Evolutionary conservation across 1,284 basidiomycete species (phyloP), one percentile per base, ranked within the genome.

Genomic region (Phellinidium pouzarii): DNA sequence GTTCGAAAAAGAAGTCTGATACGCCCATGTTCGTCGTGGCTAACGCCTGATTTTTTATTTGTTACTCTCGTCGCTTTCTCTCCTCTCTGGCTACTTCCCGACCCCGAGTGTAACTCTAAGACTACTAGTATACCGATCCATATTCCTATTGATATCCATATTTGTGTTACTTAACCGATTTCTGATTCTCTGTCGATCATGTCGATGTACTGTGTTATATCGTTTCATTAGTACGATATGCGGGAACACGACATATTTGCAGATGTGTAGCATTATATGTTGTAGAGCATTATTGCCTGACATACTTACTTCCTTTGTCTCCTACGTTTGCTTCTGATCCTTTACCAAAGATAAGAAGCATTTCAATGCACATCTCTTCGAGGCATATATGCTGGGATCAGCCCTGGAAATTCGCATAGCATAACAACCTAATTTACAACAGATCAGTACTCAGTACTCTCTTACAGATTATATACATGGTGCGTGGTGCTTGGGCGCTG

Each of bases 181-280:
- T 44, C 25, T 51, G 17, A 4, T 40, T 53, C 9, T 42, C 36
- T 22, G 23, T 41, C 36, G 29, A 8, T 38, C 27, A 34, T 29
- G 43, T 44, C 22, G 43, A 25, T 25, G 20, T 20, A 44, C 25
- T 40, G 19, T 17, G 19, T n/a, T 17, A 7, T 31, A 6, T 6
- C 29, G 29, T 31, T 31, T n/a, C 14, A 34, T 8, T 14, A 34
- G 14, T 34, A 14, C 31, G 19, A 20, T n/a, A 40, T 40, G 5
- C 14, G 19, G 37, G n/a, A 17, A 40, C 37, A 17, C 2, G 19
- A 17, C 19, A 19, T 40, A n/a, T 40, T 26, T 12, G 29, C 34
- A 29, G 44, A 46, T 46, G 44, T 46, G 44, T 42, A 49, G 23
- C 48, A 38, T 49, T 49, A 49, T 49, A 49, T 36, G 38, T 49